Evolutionary conservation across 2,329 filamentous ascomycete species (phyloP), one percentile per base, ranked within the genome.

Genomic region (Nothopassalora personata): DNA sequence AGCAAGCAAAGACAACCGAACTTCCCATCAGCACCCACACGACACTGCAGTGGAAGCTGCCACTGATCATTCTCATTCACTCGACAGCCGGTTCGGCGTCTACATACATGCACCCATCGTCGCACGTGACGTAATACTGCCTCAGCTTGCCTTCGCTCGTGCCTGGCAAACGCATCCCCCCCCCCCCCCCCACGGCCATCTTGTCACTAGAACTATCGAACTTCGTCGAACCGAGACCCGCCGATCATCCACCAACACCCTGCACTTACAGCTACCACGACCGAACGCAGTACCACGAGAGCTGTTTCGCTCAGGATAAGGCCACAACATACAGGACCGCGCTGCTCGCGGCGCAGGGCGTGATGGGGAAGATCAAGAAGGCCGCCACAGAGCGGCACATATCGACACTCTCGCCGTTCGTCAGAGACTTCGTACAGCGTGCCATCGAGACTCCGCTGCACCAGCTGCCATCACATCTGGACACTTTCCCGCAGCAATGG

Each of bases 401-500:
- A 68, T 78, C 78, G 50, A 81, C 80, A 63, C 72, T 81, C 90
- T 96, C 94, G 74, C 88, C 91, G 66, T 96, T 89, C 81, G 83
- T 97, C 65, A 84, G 87, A 74, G 82, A 88, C 56, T 97, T 92
- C 72, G 87, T 96, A 69, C 80, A 86, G 68, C 81, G 81, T 66
- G 86, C 89, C 53, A 86, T 85, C 66, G 82, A 82, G 59, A 80
- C 83, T 65, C 84, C 91, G 51, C 78, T 97, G 69, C 86, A 88
- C 69, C 84, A 89, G 72, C 82, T 99, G 66, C 90, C 91, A 66
- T 79, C 84, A 68, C 84, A 88, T 66, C 87, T 99, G 65, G 81
- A 82, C 68, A 84, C 83, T 57, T 97, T 97, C 72, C 91, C 93
- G 59, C 86, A 87, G 64, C 82, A 87, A 82, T 99, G 94, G 94